Conservation (phyloP, 139 green algal genomes). For the Trebouxia sp. region DNA sequence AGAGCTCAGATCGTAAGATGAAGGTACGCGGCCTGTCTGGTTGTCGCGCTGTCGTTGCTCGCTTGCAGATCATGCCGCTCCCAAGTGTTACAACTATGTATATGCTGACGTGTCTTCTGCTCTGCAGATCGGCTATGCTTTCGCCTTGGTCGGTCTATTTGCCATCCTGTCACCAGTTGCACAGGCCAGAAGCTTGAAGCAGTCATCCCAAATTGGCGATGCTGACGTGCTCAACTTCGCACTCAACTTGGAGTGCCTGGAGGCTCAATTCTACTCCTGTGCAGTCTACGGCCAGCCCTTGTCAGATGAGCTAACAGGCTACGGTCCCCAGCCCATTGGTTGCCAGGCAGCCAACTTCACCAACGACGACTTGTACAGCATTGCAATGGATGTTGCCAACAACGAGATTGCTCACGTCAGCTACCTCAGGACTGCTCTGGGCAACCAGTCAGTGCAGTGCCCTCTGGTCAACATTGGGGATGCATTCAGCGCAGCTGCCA, state of each 20-base stretch:
- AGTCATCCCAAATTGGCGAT: not conserved
- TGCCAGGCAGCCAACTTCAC: slow-evolving; percentile 39
- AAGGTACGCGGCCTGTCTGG: not conserved
- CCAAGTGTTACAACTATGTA: too few relatives aligned
- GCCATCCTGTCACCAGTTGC: not conserved
- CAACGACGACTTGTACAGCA: slow-evolving; percentile 11
- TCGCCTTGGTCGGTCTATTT: not conserved
- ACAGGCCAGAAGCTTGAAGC: not conserved
- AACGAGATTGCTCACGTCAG: slow-evolving; percentile 56
- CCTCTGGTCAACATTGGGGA: slow-evolving; percentile 47
- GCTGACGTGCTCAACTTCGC: slow-evolving; percentile 23
- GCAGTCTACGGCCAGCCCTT: slow-evolving; percentile 33
- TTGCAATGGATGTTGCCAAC: slow-evolving; percentile 34
- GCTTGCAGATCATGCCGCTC: too few relatives aligned
- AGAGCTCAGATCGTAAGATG: not conserved
- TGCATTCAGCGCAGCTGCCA: slow-evolving; percentile 46
- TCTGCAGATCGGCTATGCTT: not conserved
- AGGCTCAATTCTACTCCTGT: slow-evolving; percentile 19
- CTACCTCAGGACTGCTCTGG: slow-evolving; percentile 40
- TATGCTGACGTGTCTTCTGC: not conserved
- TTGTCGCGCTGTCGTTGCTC: not conserved
- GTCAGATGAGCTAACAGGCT: not conserved
- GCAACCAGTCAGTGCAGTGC: slow-evolving; percentile 37
- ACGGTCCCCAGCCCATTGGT: slow-evolving; percentile 34
- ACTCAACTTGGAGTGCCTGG: slow-evolving; percentile 37